Evolutionary conservation across 176 grass and related monocot species (phyloP).

Genomic region (Pharus latifolius): DNA sequence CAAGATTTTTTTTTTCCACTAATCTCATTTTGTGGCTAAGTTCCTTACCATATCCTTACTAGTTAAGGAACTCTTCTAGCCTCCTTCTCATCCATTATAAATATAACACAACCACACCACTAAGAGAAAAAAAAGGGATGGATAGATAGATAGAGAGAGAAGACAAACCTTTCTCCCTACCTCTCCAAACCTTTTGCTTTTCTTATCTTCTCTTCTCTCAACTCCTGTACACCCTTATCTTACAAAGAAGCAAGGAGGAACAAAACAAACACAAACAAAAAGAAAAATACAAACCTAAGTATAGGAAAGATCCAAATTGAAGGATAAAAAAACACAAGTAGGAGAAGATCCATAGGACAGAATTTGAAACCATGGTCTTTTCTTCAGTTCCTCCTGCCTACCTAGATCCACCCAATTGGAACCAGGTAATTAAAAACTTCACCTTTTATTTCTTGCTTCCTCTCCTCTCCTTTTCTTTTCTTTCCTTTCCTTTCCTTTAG

Average conservation of each 20-base stretch:
- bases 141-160: background rate
- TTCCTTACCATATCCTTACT: too few relatives aligned
- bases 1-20: too few relatives aligned
- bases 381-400: conserved; percentile 18
- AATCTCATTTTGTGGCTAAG: too few relatives aligned
- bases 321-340: background rate
- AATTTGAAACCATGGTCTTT: conserved; percentile 27
- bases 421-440: conserved; percentile 5
- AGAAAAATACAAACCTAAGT: background rate
- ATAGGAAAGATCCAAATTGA: background rate
- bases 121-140: background rate
- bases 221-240: background rate
- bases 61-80: too few relatives aligned
- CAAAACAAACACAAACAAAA: conserved; percentile 2
- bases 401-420: conserved; percentile 42
- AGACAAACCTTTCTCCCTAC: background rate
- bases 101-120: background rate
- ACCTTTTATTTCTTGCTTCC: background rate
- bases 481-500: background rate
- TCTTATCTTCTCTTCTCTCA: background rate
- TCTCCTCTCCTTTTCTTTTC: background rate
- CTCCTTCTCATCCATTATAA: background rate
- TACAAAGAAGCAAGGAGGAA: background rate
- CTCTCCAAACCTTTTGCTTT: background rate
- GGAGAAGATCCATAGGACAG: background rate